phyloP scores from a whole-genome alignment of 75 land plant species.

The Pinus albicaulis region DNA sequence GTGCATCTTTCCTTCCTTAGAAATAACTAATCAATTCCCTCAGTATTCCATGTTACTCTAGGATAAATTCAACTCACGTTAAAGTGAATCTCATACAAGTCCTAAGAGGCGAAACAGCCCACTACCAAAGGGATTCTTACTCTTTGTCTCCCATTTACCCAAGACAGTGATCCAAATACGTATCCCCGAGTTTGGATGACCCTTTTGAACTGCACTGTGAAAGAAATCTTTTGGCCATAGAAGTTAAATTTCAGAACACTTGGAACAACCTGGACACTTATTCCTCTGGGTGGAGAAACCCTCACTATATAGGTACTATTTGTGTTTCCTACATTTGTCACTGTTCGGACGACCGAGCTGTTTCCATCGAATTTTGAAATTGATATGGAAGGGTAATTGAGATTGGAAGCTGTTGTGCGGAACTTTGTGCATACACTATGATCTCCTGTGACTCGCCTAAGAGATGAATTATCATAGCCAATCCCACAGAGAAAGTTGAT shows the following conservation, averaged over 20 bases:
- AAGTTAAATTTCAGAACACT: constrained; percentile 37
- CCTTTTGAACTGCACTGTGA: constrained; percentile 50
- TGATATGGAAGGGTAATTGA: constrained; percentile 81
- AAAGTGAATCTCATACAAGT: too few species aligned
- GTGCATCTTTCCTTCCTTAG: too few species aligned
- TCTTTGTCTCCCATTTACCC: constrained; percentile 22
- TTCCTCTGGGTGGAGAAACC: constrained; percentile 55
- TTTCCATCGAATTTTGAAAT: constrained; percentile 39
- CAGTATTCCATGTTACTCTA: too few species aligned
- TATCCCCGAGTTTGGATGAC: constrained; percentile 32
- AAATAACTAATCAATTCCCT: too few species aligned
- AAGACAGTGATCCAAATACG: constrained; percentile 65
- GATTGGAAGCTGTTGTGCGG: constrained; percentile 20
- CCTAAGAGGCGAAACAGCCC: too few species aligned
- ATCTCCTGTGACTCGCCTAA: constrained; percentile 53
- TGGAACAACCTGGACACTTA: constrained; percentile 62
- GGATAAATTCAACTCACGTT: too few species aligned
- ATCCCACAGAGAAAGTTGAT: constrained; percentile 62
- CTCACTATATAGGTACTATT: constrained; percentile 41
- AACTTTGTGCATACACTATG: constrained; percentile 34
- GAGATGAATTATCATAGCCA: constrained; percentile 51
- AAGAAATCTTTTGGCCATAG: constrained; percentile 46
- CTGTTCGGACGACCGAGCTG: constrained; percentile 44
- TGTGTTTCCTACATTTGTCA: constrained; percentile 78
- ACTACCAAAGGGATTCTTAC: too few species aligned